phyloP scores from a whole-genome alignment of 2,329 filamentous ascomycete species.

The Cryoendolithus antarcticus region DNA sequence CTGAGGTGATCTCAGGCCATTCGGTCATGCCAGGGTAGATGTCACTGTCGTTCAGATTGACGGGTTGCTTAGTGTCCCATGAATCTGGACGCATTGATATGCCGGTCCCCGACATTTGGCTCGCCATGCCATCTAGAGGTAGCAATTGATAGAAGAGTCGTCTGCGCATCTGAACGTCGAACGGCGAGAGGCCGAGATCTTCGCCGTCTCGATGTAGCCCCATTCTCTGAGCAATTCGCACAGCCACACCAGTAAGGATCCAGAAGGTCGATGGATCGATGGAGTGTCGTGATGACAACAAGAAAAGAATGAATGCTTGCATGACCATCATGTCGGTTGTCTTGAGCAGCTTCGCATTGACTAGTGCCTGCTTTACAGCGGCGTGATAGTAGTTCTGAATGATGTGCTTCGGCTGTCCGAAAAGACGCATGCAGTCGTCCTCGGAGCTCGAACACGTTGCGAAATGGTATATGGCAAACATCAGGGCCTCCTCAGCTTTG shows the following conservation, averaged over 20 bases:
- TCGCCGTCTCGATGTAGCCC: conserved; percentile 49
- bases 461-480: conserved; percentile 50
- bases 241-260: conserved; percentile 50
- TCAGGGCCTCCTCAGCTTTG: conserved; percentile 44
- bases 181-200: conserved; percentile 38
- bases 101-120: conserved; percentile 19
- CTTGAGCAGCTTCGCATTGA: conserved; percentile 55
- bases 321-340: conserved; percentile 52
- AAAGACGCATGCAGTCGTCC: conserved; percentile 32
- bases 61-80: conserved; percentile 22
- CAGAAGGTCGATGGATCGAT: conserved; percentile 45
- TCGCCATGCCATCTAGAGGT: conserved; percentile 38
- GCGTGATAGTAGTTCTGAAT: conserved; percentile 21
- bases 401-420: conserved; percentile 44
- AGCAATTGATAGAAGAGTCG: conserved; percentile 53
- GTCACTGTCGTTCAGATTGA: conserved; percentile 26
- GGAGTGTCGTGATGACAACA: conserved; percentile 29
- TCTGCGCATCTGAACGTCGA: conserved; percentile 47
- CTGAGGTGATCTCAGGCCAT: conserved; percentile 36
- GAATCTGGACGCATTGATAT: conserved; percentile 16
- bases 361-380: conserved; percentile 51
- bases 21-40: conserved; percentile 32
- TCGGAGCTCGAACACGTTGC: conserved; percentile 39
- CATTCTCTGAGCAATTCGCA: conserved; percentile 48
- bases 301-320: conserved; percentile 55